Conservation (phyloP, 768 basidiomycete species). For the Lentinula boryana region DNA sequence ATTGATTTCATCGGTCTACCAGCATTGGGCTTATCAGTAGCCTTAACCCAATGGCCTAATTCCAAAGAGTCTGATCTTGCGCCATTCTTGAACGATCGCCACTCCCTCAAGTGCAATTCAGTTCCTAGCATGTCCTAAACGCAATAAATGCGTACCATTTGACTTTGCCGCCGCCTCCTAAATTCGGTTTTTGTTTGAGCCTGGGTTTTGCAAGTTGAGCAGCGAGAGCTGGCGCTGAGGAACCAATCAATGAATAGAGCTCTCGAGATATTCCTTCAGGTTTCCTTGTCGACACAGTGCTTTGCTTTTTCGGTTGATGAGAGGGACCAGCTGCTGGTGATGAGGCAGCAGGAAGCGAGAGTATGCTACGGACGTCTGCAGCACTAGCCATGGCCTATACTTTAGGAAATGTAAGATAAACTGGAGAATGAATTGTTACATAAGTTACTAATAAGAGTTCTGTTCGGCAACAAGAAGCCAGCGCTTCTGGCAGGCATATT, state of each 20-base stretch:
- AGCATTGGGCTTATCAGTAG: constrained; percentile 41
- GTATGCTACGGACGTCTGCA: constrained; percentile 79
- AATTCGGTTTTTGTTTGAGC: constrained; percentile 81
- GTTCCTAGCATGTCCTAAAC: neutral
- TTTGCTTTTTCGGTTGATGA: constrained; percentile 37
- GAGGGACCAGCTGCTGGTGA: constrained; percentile 34
- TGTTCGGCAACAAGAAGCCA: too few species aligned
- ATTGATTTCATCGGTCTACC: constrained; percentile 33
- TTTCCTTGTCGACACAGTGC: constrained; percentile 43
- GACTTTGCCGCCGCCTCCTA: constrained; percentile 53
- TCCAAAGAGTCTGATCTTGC: constrained; percentile 64
- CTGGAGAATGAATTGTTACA: neutral
- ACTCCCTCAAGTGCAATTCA: constrained; percentile 48
- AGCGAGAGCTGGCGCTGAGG: constrained; percentile 80
- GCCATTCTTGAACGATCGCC: constrained; percentile 64
- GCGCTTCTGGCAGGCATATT: too few species aligned
- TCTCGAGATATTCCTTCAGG: constrained; percentile 92
- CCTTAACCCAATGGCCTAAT: constrained; percentile 82
- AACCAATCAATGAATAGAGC: constrained; percentile 92
- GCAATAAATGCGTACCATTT: constrained; percentile 53
- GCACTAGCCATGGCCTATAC: constrained; percentile 39
- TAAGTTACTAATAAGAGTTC: too few species aligned
- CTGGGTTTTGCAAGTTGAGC: constrained; percentile 76
- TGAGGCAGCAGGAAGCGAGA: constrained; percentile 51
- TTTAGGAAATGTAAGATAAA: neutral